Evolutionary conservation across 495 filamentous ascomycete species (phyloP).

Genomic region (Hyaloscypha bicolor): DNA sequence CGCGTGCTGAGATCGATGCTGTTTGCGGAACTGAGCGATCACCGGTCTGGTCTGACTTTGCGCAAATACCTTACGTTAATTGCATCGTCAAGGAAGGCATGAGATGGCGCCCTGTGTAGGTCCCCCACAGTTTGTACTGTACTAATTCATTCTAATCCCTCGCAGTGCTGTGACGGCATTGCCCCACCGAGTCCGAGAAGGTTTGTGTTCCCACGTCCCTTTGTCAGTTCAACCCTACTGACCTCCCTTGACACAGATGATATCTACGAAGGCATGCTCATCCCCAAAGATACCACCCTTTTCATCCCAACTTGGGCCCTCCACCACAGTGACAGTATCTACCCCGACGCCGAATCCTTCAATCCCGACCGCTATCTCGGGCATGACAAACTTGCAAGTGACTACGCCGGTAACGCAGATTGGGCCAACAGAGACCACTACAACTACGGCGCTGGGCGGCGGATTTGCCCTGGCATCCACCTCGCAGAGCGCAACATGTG

Average conservation of each 20-base stretch:
- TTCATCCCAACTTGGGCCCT: conserved; percentile 46
- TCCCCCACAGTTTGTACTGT: too few species aligned
- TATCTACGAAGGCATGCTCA: conserved; percentile 41
- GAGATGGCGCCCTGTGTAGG: conserved; percentile 50
- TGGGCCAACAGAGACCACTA: conserved; percentile 45
- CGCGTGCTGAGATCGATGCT: conserved; percentile 35
- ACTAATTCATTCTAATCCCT: conserved; percentile 31
- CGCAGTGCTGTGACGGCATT: conserved; percentile 36
- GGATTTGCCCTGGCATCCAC: conserved; percentile 60
- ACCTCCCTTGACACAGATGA: conserved; percentile 43
- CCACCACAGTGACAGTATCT: conserved; percentile 40
- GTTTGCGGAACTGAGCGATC: conserved; percentile 33
- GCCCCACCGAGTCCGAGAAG: too few species aligned
- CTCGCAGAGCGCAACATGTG: conserved; percentile 61
- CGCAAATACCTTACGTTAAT: conserved; percentile 51
- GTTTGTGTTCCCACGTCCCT: too few species aligned
- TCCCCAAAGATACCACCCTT: conserved; percentile 46
- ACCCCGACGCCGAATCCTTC: conserved; percentile 48
- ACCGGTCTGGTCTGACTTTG: conserved; percentile 30
- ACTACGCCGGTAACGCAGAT: conserved; percentile 24
- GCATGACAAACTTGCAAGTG: neutral
- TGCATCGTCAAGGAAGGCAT: conserved; percentile 59
- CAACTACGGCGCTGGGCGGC: conserved; percentile 60
- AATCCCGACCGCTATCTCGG: conserved; percentile 47
- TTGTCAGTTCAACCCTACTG: too few species aligned